These are phyloP conservation scores for Tothia fuscella DNA, from an alignment of 2,329 filamentous ascomycete species.

Conservation along the genomic window DNA sequence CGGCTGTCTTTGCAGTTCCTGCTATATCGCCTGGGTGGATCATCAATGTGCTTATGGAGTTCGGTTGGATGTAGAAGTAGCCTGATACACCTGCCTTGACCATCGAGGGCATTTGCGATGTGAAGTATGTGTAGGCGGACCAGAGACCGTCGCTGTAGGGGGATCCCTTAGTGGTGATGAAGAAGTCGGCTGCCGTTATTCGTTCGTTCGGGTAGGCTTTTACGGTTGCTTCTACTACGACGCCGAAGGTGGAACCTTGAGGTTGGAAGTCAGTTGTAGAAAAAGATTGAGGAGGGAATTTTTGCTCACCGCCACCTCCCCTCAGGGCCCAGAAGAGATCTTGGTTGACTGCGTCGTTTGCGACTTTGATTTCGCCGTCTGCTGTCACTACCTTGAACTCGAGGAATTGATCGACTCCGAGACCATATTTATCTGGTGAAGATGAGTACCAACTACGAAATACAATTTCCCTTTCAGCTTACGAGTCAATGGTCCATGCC, in stretches of 20 bases:
- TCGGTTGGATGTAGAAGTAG: conserved; percentile 8
- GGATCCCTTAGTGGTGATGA: conserved; percentile 4
- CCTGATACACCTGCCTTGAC: background rate
- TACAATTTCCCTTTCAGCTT: conserved; percentile 26
- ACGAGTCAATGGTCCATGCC: conserved; percentile 28
- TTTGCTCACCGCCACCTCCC: conserved; percentile 11
- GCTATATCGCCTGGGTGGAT: background rate
- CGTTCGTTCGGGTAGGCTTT: conserved; percentile 14
- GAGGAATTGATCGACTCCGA: conserved; percentile 23
- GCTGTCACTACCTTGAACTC: conserved; percentile 22
- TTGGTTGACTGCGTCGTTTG: conserved; percentile 1
- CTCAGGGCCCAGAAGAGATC: conserved; percentile 12
- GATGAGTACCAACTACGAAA: background rate
- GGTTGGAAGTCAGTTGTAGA: background rate
- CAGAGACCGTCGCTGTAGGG: background rate
- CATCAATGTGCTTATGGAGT: background rate
- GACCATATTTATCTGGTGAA: conserved; percentile 9
- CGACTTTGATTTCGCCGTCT: conserved; percentile 7
- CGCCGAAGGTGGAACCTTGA: conserved; percentile 18
- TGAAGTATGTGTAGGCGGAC: conserved; percentile 5
- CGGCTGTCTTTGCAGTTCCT: background rate
- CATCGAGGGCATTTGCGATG: background rate
- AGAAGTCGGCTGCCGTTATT: conserved; percentile 2
- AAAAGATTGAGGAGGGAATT: conserved; percentile 5
- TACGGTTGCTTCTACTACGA: conserved; percentile 25